These are phyloP conservation scores for Penstemon davidsonii DNA, from an alignment of 257 asterid species.

Conservation along the genomic window DNA sequence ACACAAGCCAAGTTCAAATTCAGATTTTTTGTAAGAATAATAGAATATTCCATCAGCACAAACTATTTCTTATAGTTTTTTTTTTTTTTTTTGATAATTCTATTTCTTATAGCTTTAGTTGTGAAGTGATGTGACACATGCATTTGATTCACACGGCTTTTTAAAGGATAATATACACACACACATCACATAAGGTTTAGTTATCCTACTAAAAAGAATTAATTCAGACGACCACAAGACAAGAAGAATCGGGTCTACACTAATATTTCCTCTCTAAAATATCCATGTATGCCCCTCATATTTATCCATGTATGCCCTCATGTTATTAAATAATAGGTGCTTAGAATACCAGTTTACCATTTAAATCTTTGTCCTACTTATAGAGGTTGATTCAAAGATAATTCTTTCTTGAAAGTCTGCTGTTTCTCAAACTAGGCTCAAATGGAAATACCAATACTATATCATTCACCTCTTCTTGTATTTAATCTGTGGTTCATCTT, in stretches of 20 bases:
- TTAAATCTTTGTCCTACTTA: conserved; percentile 5
- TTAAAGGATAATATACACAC: no score
- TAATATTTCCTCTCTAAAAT: background rate
- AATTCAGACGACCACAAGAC: background rate
- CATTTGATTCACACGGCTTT: background rate
- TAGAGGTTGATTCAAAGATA: background rate
- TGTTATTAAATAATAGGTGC: background rate
- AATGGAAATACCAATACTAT: conserved; percentile 41
- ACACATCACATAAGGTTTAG: background rate
- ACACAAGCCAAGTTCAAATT: conserved; percentile 19
- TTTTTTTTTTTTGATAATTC: no score
- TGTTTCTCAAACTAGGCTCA: conserved; percentile 15
- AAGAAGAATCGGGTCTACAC: no score
- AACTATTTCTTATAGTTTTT: background rate
- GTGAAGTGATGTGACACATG: conserved; percentile 15
- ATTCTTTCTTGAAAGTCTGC: conserved; percentile 10
- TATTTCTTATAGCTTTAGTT: background rate
- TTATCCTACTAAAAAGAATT: no score
- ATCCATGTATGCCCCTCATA: background rate
- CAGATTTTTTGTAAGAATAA: background rate
- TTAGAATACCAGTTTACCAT: conserved; percentile 1
- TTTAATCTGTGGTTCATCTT: conserved; percentile 50
- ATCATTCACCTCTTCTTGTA: conserved; percentile 31
- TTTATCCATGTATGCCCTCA: background rate
- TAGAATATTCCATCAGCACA: conserved; percentile 49